phyloP scores from a whole-genome alignment of 2,329 filamentous ascomycete species.

The Blumeria graminis region DNA sequence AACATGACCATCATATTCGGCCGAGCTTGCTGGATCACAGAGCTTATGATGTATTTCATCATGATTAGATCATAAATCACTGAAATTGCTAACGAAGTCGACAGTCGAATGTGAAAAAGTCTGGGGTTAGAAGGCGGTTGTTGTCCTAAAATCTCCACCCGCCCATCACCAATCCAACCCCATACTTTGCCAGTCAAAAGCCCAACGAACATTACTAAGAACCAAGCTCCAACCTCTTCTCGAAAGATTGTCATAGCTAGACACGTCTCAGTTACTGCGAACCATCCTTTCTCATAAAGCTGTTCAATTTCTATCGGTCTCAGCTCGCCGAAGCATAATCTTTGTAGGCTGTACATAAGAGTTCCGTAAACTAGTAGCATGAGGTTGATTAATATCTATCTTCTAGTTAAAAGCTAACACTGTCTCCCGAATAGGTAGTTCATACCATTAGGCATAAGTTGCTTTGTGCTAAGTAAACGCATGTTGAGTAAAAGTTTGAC shows the following conservation, averaged over 20 bases:
- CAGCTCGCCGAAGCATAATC: conserved; percentile 70
- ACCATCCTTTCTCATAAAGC: conserved; percentile 93
- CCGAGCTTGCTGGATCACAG: conserved; percentile 66
- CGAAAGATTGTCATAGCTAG: conserved; percentile 96
- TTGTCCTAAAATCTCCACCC: conserved; percentile 85
- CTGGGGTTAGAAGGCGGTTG: conserved; percentile 75
- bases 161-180: conserved; percentile 92
- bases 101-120: conserved; percentile 66
- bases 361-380: conserved; percentile 58
- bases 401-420: conserved; percentile 1
- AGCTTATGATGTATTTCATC: conserved; percentile 57
- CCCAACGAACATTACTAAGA: conserved; percentile 86
- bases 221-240: conserved; percentile 84
- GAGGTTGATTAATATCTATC: conserved; percentile 72
- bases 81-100: conserved; percentile 54
- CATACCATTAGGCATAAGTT: conserved; percentile 80
- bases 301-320: conserved; percentile 91
- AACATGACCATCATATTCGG: conserved; percentile 99
- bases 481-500: conserved; percentile 94
- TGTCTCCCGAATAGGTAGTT: not conserved
- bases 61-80: conserved; percentile 59
- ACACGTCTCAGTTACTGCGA: conserved; percentile 88
- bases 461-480: conserved; percentile 88
- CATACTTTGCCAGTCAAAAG: conserved; percentile 88
- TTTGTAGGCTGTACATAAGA: conserved; percentile 68